Evolutionary conservation across 2,329 filamentous ascomycete species (phyloP).

Genomic region (Rhinocladiella mackenziei): DNA sequence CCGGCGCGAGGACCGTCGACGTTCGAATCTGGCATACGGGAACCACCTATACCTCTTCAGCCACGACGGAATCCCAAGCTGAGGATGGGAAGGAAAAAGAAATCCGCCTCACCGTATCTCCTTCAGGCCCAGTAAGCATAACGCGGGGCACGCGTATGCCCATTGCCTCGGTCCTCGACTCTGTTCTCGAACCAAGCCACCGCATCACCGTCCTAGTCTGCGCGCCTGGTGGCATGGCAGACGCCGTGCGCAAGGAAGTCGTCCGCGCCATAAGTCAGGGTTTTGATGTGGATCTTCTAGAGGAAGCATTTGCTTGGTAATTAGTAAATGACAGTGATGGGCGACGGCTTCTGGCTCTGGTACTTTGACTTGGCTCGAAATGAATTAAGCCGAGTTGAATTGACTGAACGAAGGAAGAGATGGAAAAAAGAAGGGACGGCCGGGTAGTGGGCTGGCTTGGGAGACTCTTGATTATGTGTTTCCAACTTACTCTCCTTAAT

Average conservation of each 20-base stretch:
- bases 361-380: no score
- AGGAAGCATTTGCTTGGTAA: slow-evolving; percentile 40
- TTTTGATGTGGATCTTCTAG: slow-evolving; percentile 36
- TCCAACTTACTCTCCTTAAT: no score
- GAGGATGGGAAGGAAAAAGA: neutral
- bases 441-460: no score
- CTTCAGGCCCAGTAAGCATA: neutral
- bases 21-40: no score
- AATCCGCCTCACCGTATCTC: neutral
- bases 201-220: slow-evolving; percentile 38
- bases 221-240: slow-evolving; percentile 37
- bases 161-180: neutral
- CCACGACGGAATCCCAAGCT: neutral
- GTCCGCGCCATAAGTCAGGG: slow-evolving; percentile 33
- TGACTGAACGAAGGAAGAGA: no score
- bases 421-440: no score
- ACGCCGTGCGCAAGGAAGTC: slow-evolving; percentile 35
- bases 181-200: neutral
- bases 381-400: no score
- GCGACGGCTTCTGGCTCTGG: no score
- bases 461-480: no score
- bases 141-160: slow-evolving; percentile 4
- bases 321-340: no score
- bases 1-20: no score
- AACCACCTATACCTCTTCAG: no score